A percentile compares a stretch with the other conserved stretches of the same genome.
Evolutionary conservation across 345 rosid species (phyloP).

Genomic region (Populus tremula): DNA sequence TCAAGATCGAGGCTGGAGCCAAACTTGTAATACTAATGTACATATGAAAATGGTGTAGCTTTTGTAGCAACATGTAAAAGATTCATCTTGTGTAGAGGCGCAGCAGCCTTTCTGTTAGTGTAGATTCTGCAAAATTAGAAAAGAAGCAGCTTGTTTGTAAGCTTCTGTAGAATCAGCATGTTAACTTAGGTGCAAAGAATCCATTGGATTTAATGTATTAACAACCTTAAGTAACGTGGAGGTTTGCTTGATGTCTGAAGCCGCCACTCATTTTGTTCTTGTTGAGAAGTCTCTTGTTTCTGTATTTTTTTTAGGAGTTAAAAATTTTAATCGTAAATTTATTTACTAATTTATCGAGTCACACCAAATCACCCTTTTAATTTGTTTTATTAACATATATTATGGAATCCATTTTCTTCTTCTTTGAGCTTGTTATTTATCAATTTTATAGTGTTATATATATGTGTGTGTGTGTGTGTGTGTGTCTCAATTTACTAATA

Average conservation of each 20-base stretch:
- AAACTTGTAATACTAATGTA: conserved; percentile 16
- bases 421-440: no score
- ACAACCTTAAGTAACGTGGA: not conserved
- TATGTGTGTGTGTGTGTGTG: no score
- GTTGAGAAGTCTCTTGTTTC: not conserved
- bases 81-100: not conserved
- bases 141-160: not conserved
- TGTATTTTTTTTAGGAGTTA: no score
- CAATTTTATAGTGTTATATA: no score
- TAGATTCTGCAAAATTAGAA: not conserved
- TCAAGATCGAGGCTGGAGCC: not conserved
- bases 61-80: conserved; percentile 1
- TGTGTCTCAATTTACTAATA: not conserved
- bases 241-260: not conserved
- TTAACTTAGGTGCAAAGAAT: not conserved
- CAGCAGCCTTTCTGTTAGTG: not conserved
- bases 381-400: no score
- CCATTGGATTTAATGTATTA: not conserved
- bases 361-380: no score
- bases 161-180: not conserved
- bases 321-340: no score
- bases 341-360: no score
- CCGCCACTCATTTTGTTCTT: not conserved
- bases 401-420: no score
- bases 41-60: conserved; percentile 17